phyloP scores from a whole-genome alignment of 1,284 basidiomycete genomes.

The Malassezia sp. region DNA sequence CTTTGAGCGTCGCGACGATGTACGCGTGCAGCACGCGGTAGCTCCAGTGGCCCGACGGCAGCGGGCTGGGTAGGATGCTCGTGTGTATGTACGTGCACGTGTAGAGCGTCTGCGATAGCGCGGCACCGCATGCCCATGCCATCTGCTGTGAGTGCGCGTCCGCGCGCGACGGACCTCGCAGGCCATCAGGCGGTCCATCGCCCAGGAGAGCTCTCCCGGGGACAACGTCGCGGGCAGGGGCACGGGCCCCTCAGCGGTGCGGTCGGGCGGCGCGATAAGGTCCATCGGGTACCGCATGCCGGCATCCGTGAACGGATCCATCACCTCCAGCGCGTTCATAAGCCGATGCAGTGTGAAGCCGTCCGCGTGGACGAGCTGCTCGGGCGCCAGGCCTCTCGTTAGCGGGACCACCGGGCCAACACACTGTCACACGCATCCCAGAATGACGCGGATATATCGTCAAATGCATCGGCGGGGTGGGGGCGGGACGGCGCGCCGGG shows the following conservation, averaged over 20 bases:
- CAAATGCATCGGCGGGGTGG: background rate
- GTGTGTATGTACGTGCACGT: constrained; percentile 9
- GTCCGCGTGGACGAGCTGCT: background rate
- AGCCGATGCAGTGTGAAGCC: constrained; percentile 7
- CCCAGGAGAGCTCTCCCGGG: constrained; percentile 6
- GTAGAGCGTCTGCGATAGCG: constrained; percentile 13
- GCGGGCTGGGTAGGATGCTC: background rate
- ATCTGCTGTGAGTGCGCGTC: no score
- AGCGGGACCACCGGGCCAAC: background rate
- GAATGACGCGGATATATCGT: constrained; percentile 5
- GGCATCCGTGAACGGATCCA: constrained; percentile 15
- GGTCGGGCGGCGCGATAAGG: constrained; percentile 1
- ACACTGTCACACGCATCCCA: constrained; percentile 5
- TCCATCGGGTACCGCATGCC: constrained; percentile 9
- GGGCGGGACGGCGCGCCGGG: no score
- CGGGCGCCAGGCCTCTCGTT: constrained; percentile 1
- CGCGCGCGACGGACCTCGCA: no score
- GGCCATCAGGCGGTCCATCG: constrained; percentile 10
- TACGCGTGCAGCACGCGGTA: background rate
- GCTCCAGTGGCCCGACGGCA: constrained; percentile 1
- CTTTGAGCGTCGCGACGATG: constrained; percentile 5
- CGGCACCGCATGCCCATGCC: constrained; percentile 8
- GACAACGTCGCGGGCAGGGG: background rate
- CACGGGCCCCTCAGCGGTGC: background rate
- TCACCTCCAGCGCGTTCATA: constrained; percentile 16